Percentiles rank a stretch among this genome's conserved stretches.
Evolutionary conservation across 2,329 filamentous ascomycete genomes (phyloP).

Genomic region (Pyrenochaeta sp.): DNA sequence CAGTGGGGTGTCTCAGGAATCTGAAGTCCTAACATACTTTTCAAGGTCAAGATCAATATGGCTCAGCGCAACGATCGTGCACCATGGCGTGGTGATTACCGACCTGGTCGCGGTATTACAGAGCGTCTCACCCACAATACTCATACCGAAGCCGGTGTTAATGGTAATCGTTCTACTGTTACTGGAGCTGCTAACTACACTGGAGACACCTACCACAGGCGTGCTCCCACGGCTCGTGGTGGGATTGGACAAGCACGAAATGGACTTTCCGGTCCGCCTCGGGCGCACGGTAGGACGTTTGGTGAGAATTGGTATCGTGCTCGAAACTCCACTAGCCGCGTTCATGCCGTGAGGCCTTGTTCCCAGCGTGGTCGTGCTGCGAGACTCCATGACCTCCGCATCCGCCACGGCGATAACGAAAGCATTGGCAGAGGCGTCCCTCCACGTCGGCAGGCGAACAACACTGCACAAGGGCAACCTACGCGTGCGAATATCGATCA

Average conservation of each 20-base stretch:
- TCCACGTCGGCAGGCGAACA: neutral
- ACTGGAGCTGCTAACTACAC: neutral
- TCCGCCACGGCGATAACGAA: neutral
- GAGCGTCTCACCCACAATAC: constrained; percentile 1
- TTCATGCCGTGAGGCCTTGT: neutral
- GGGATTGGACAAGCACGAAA: neutral
- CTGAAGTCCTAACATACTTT: neutral
- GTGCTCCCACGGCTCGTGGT: neutral
- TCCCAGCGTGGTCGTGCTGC: neutral
- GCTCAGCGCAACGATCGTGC: neutral
- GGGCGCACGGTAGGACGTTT: neutral
- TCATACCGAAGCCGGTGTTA: constrained; percentile 12
- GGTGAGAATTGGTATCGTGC: neutral
- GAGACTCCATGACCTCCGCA: neutral
- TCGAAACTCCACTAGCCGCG: neutral
- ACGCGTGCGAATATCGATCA: neutral
- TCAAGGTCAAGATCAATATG: neutral
- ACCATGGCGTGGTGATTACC: neutral
- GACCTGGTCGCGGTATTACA: neutral
- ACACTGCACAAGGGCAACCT: neutral
- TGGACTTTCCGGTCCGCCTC: neutral
- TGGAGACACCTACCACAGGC: neutral
- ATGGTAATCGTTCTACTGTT: neutral
- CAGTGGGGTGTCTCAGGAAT: neutral
- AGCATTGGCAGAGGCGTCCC: neutral